Evolutionary conservation across 1,139 yeast species (phyloP).

Genomic region (Zygosaccharomyces sapae): DNA sequence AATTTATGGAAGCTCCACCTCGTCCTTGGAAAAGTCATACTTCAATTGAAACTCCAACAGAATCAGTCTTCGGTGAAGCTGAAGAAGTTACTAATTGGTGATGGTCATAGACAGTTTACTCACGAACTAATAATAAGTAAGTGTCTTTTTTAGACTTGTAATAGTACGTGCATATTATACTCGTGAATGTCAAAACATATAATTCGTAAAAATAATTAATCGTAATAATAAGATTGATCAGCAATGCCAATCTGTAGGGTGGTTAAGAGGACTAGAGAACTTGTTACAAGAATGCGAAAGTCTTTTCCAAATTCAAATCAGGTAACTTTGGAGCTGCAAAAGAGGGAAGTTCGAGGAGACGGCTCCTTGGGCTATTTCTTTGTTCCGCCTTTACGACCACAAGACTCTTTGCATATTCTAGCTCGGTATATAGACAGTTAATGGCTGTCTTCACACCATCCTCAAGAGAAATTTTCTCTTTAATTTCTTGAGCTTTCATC

Average conservation of each 20-base stretch:
- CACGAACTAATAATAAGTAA: background rate
- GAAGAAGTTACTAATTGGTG: conserved; percentile 91
- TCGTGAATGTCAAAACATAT: background rate
- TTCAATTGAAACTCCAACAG: conserved; percentile 55
- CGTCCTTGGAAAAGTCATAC: conserved; percentile 42
- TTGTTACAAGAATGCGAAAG: background rate
- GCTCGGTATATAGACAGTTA: conserved; percentile 66
- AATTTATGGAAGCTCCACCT: conserved; percentile 38
- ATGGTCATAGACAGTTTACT: conserved; percentile 2
- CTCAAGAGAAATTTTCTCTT: conserved; percentile 61
- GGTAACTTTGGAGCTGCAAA: conserved; percentile 3
- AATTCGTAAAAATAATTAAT: background rate
- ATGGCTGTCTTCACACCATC: conserved; percentile 79
- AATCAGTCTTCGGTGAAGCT: conserved; percentile 90
- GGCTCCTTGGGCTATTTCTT: conserved; percentile 1
- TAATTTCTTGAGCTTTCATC: conserved; percentile 59
- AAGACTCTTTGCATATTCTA: conserved; percentile 67
- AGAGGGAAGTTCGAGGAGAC: conserved; percentile 1
- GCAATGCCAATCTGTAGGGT: background rate
- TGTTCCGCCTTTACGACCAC: conserved; percentile 35
- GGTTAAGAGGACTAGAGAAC: background rate
- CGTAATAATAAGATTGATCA: background rate
- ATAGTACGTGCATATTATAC: conserved; percentile 1
- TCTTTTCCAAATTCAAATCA: conserved; percentile 2
- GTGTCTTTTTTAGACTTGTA: conserved; percentile 1